Conservation (phyloP, 352 stramenopile genomes). For the Pythium sp. region DNA sequence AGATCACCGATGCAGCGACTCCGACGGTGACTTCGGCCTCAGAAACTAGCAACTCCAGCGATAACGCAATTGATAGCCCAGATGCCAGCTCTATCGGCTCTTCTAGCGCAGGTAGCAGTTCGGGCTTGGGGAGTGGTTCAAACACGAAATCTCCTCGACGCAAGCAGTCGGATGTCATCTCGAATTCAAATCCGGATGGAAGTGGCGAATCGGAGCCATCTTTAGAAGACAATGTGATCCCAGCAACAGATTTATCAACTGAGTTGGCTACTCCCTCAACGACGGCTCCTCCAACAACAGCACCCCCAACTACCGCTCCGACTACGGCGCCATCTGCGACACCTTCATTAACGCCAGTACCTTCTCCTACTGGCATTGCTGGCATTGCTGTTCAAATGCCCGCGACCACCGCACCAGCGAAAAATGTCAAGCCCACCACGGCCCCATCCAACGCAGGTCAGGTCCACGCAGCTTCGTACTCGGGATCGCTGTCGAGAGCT, state of each 20-base stretch:
- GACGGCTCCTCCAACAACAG: constrained; percentile 7
- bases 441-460: constrained; percentile 2
- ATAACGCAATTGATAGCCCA: background rate
- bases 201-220: background rate
- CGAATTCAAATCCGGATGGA: constrained; percentile 4
- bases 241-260: background rate
- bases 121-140: background rate
- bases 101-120: background rate
- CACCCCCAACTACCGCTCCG: constrained; percentile 11
- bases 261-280: constrained; percentile 2
- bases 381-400: constrained; percentile 1
- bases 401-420: background rate
- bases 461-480: constrained; percentile 12
- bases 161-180: constrained; percentile 5
- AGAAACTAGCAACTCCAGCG: background rate
- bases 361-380: background rate
- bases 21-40: background rate
- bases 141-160: background rate
- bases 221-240: constrained; percentile 14
- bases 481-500: constrained; percentile 11
- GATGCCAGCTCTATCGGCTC: background rate
- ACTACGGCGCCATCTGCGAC: background rate
- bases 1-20: constrained; percentile 3
- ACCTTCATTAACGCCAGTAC: background rate
- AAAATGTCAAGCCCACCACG: background rate